Base-by-base conservation (phyloP, 306 rosid genomes). In the Echinosophora koreensis region DNA sequence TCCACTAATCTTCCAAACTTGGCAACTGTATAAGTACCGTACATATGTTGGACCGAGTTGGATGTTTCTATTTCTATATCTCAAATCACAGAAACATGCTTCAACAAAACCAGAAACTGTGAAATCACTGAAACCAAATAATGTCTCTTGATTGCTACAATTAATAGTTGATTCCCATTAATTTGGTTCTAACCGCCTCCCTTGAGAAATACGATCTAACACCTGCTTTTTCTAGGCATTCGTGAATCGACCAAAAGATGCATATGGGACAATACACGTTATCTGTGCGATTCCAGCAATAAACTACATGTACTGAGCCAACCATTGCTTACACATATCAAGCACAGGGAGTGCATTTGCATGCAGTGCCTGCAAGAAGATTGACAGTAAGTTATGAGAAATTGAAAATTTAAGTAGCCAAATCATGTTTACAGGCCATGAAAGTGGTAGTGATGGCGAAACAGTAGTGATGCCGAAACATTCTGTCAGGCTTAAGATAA, bases 241-340 rank as follows among this genome's bases (percentile, higher is more conserved):
- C 16, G 66, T 62, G 80, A 32, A 73, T 28, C 35, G 54, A 18
- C 72, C 69, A 38, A 61, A 60, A 78, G 44, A 54, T 69, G 73
- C 69, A 39, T 56, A 71, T 59, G 47, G 69, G 83, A 70, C 70
- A 80, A 80, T 60, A 63, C 38, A 38, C 50, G 42, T 42, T 27
- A 50, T 56, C 74, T 63, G 54, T 37, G 50, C 52, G 15, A 47
- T 41, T 22, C 74, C 27, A 70, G 79, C 70, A 71, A 76, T 55
- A 39, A 39, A 51, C 83, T 87, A 95, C 98, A 95, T 92, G 85
- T 89, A 90, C 83, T 90, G 97, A 77, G 97, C 97, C 90, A 95
- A 83, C 98, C 98, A 95, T 70, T 95, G 98, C 86, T 95, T 95
- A 84, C 98, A 95, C 97, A 95, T 92, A 82, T 95, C 98, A 65